Evolutionary conservation across 179 eudicot species (phyloP).

Genomic region (Silene vulgaris): DNA sequence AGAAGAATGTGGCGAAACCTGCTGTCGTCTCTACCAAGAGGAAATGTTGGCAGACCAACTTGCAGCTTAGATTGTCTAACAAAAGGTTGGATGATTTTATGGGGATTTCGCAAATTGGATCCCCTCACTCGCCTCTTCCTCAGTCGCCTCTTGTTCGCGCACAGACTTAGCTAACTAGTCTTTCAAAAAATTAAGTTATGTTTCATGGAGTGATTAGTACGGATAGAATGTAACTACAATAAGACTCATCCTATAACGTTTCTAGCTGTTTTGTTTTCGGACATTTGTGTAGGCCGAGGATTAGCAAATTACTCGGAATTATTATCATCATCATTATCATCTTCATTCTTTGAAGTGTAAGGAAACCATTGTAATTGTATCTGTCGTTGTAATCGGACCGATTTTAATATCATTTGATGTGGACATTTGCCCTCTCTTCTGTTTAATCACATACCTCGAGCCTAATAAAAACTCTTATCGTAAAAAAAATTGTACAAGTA

Average conservation of each 20-base stretch:
- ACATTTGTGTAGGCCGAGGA: not conserved
- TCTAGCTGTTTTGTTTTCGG: not conserved
- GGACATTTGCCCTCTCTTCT: not conserved
- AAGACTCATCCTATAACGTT: slow-evolving; percentile 13
- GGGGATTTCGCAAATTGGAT: slow-evolving; percentile 43
- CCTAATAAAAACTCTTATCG: too few species aligned
- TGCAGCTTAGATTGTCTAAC: slow-evolving; percentile 49
- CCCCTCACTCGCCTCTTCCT: slow-evolving; percentile 69
- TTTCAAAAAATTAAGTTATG: not conserved
- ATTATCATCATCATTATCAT: not conserved
- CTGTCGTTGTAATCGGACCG: not conserved
- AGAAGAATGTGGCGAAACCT: slow-evolving; percentile 23
- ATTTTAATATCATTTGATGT: not conserved
- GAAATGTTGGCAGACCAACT: slow-evolving; percentile 47
- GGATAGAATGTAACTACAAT: slow-evolving; percentile 11
- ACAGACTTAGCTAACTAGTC: slow-evolving; percentile 13
- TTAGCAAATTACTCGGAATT: not conserved
- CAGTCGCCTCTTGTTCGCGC: slow-evolving; percentile 77
- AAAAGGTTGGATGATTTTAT: slow-evolving; percentile 51
- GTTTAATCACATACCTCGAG: too few species aligned
- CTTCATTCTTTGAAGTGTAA: not conserved
- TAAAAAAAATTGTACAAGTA: too few species aligned
- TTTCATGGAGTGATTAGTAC: not conserved
- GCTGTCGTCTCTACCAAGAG: slow-evolving; percentile 32
- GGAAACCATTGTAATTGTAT: not conserved